Evolutionary conservation across 1,284 basidiomycete species (phyloP), one percentile per base, ranked within the genome.

Genomic region (Apiotrichum montevideense): DNA sequence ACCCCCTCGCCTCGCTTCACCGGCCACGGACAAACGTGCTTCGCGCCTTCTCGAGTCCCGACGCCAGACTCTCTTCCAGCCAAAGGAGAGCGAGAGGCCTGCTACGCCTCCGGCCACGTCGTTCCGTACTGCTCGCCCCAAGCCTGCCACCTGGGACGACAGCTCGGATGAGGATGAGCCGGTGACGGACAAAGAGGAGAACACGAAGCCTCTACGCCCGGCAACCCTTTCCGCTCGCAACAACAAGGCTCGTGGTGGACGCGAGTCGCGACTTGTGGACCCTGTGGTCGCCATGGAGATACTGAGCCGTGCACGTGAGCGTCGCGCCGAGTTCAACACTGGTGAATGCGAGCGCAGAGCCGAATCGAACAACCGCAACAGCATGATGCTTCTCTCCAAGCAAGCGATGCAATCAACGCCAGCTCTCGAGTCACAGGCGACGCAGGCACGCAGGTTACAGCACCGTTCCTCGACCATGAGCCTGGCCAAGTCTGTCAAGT

Each of bases 231-330:
- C 48, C 15, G 51, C 40, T 14, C 46, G 57, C 39, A 14, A 13
- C 41, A 7, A 14, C 15, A 54, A 46, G 34, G 52, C 52, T 6
- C 64, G 68, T 53, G 63, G 62, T 6, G 46, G 55, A 1, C 56
- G 71, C 15, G 66, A 69, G 42, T 61, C 69, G n/a, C 58, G 69
- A 9, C 43, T 57, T 15, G 40, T 59, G n/a, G 51, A 54, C 50
- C 40, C 35, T 10, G 49, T 32, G 35, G 42, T 49, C 6, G 66
- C 70, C 2, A 61, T 73, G 59, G 64, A 64, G 5, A 56, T 64
- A 40, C 62, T 73, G 8, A 68, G 62, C 2, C 47, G 52, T 21
- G 68, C 69, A 2, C 57, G 71, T 21, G 71, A 70, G 46, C 58
- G 70, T 35, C 62, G 71, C 21, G 56, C 63, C 21, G 59, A 64